Base-by-base conservation (phyloP, 768 basidiomycete species). In the Boletus patriciae region DNA sequence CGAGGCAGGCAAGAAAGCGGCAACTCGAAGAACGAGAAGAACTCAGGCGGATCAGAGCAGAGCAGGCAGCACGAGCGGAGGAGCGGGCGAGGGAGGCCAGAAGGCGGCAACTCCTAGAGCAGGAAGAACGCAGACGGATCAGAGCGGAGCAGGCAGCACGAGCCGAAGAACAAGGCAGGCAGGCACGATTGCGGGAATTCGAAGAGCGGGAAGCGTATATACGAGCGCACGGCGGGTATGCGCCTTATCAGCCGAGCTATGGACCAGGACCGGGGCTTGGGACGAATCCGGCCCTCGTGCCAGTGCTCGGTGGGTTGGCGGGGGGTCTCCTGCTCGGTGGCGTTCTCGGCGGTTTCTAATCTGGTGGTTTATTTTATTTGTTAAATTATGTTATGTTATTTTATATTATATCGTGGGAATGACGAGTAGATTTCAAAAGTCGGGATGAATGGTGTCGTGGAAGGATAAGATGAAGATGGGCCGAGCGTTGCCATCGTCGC, bases 401-500 rank as follows among this genome's bases (percentile, higher is more conserved):
- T 12, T 45, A 53, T 48, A 18, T 4, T 41, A 6, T 37, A 49
- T 46, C 46, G 54, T 62, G 59, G 6, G 59, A 58, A 55, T 44
- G 18, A n/a, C 19, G 4, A 40, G n/a, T 10, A n/a, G 16, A 2
- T 19, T n/a, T 40, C 34, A 16, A 15, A 31, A 19, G n/a, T 15
- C n/a, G 21, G 31, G 9, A 6, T n/a, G 8, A 15, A 18, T 2
- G 3, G 6, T 51, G 25, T 52, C 34, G 19, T 27, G 10, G 23
- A 13, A 19, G 15, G 23, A 48, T 6, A 67, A 62, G 58, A 40
- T 40, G 18, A 23, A 33, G 47, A 84, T 83, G 80, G 71, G 82
- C 46, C 79, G 79, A 21, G 71, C 74, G 41, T 66, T 93, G 40
- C 90, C 92, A 4, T 76, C 79, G 49, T 93, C 92, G 40, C 75